These are phyloP conservation scores for Cercospora sp. DNA, from an alignment of 2,329 filamentous ascomycete species.

Conservation along the genomic window DNA sequence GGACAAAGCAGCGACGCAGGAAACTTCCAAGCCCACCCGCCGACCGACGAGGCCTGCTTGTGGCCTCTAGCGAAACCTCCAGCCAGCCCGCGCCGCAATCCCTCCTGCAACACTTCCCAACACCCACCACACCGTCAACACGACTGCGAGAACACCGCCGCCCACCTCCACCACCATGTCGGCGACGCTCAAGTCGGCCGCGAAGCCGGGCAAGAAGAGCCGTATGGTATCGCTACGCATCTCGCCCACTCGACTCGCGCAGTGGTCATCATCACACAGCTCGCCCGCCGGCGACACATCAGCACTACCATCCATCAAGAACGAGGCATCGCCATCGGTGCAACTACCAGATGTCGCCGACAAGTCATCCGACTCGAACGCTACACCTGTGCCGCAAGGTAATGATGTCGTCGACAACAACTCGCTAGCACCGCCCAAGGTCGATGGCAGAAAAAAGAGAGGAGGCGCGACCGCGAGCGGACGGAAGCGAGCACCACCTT, in stretches of 20 bases:
- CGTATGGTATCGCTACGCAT: constrained; percentile 35
- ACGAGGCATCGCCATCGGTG: constrained; percentile 41
- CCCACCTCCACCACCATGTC: constrained; percentile 27
- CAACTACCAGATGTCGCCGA: constrained; percentile 41
- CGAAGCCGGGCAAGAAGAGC: constrained; percentile 36
- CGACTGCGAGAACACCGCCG: background rate
- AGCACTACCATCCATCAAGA: constrained; percentile 30
- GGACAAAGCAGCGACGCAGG: background rate
- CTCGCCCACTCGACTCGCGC: constrained; percentile 32
- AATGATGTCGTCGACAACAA: constrained; percentile 41
- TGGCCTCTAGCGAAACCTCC: background rate
- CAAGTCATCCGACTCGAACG: constrained; percentile 46
- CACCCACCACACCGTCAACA: constrained; percentile 3
- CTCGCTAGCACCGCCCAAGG: constrained; percentile 48
- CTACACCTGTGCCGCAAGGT: constrained; percentile 41
- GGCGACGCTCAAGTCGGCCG: constrained; percentile 29
- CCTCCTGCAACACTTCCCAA: background rate
- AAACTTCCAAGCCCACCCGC: background rate
- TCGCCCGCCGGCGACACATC: constrained; percentile 18
- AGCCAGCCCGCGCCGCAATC: background rate
- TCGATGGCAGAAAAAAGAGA: constrained; percentile 68
- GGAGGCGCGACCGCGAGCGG: constrained; percentile 40
- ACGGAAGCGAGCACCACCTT: constrained; percentile 40
- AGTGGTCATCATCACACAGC: constrained; percentile 33
- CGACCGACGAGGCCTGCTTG: background rate